Base-by-base conservation (phyloP, 176 grass and related monocot species). In the Raddia distichophylla region DNA sequence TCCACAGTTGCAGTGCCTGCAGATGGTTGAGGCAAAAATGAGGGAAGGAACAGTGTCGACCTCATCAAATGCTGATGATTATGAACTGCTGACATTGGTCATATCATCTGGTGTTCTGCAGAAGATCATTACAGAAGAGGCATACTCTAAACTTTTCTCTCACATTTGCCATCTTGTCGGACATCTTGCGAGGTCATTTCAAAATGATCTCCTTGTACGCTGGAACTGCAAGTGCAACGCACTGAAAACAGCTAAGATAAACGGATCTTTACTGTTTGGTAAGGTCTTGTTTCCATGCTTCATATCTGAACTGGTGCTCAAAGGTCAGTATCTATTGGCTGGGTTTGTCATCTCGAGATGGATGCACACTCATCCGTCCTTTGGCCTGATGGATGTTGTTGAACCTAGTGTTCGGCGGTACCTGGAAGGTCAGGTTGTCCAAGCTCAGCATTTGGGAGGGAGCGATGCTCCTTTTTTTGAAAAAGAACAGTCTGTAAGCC, bases 361-460 rank as follows among this genome's bases (percentile, higher is more conserved):
- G 90, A 98, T 95, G 92, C 96, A 98, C 76, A 93, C 90, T 0
- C 88, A 91, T 58, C 65, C 84, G 32, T 91, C 84, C 43, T 84
- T 98, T n/a, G 88, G 88, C 16, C 66, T 98, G 69, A 79, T 98
- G 34, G 95, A 98, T 89, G 80, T 98, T 4, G 42, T 73, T 0
- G 88, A 91, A 57, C 73, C 77, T 27, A 90, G 89, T 37, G 58
- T 95, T 52, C 88, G 82, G 70, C 17, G 34, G 46, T 98, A 88
- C 74, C 86, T 95, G 80, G 76, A 95, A 83, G 78, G 84, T 19
- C 92, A 91, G 78, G 18, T 91, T 60, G 69, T 84, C 63, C 92
- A 91, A 77, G 80, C 66, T 71, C 75, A 93, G 82, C 46, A 69
- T 46, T 57, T 47, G 60, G 88, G 59, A 72, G 82, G 33, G 5